Conservation (phyloP, 108 stramenopile genomes). For the Ochromonas danica region DNA sequence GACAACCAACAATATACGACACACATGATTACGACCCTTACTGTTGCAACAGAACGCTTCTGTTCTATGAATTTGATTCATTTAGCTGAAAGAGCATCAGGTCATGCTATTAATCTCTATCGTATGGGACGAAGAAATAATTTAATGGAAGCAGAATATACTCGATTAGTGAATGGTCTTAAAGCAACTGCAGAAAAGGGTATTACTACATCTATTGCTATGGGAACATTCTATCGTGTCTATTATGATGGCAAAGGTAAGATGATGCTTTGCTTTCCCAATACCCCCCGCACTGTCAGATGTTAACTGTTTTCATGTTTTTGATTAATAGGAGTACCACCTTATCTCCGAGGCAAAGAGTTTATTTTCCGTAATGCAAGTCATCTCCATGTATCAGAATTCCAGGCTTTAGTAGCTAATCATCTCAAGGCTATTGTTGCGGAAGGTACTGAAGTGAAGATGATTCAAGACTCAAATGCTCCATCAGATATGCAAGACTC, state of each 20-base stretch:
- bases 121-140: not conserved
- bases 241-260: slow-evolving; percentile 11
- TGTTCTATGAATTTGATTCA: slow-evolving; percentile 7
- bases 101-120: not conserved
- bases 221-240: slow-evolving; percentile 26
- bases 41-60: not conserved
- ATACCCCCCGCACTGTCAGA: too few relatives aligned
- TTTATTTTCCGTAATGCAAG: slow-evolving; percentile 28
- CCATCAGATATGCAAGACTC: not conserved
- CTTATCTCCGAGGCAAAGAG: slow-evolving; percentile 22
- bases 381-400: slow-evolving; percentile 29
- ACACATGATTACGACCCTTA: slow-evolving; percentile 20
- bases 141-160: not conserved
- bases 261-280: too few relatives aligned
- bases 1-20: not conserved
- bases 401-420: not conserved
- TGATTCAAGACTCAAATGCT: not conserved
- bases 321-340: slow-evolving; percentile 2
- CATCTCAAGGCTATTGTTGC: slow-evolving; percentile 20
- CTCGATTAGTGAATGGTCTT: not conserved
- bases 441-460: slow-evolving; percentile 1
- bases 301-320: too few relatives aligned
- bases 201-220: slow-evolving; percentile 3
- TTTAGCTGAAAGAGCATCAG: slow-evolving; percentile 6
- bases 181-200: not conserved